Evolutionary conservation across 257 asterid genomes (phyloP).

Genomic region (Orobanche coerulescens): DNA sequence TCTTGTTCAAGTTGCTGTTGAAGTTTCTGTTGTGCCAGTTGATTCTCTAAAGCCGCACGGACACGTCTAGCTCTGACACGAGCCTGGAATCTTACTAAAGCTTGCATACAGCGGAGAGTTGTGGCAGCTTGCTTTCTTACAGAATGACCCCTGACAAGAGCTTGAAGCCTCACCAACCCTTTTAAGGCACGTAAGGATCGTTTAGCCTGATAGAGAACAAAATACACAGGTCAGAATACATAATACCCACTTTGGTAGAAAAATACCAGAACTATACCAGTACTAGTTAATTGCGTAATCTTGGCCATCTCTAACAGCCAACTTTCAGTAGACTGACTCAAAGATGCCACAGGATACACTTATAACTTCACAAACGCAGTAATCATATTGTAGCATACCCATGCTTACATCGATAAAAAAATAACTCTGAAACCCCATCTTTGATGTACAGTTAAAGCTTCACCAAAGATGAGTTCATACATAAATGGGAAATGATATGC

Average conservation of each 20-base stretch:
- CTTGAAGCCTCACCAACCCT: slow-evolving; percentile 59
- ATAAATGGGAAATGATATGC: not conserved
- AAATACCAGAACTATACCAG: slow-evolving; percentile 1
- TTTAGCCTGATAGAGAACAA: slow-evolving; percentile 37
- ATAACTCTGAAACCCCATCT: not conserved
- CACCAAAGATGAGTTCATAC: not conserved
- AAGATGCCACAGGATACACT: slow-evolving; percentile 6
- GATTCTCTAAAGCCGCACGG: slow-evolving; percentile 56
- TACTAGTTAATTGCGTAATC: not conserved
- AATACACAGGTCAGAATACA: slow-evolving; percentile 5
- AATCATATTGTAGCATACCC: not conserved
- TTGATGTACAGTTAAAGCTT: slow-evolving; percentile 5
- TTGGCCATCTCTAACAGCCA: not conserved
- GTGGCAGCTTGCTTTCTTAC: slow-evolving; percentile 86
- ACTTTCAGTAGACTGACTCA: not conserved
- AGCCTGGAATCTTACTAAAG: slow-evolving; percentile 88
- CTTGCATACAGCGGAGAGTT: slow-evolving; percentile 91
- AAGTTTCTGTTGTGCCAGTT: slow-evolving; percentile 51
- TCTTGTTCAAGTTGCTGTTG: slow-evolving; percentile 55
- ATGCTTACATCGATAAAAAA: not conserved
- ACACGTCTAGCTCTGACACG: slow-evolving; percentile 57
- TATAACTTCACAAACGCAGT: not conserved
- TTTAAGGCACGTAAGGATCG: slow-evolving; percentile 46
- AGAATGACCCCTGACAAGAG: slow-evolving; percentile 50
- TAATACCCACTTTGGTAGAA: slow-evolving; percentile 1